Conservation (phyloP, 768 basidiomycete genomes). For the Macrolepiota fuliginosa region DNA sequence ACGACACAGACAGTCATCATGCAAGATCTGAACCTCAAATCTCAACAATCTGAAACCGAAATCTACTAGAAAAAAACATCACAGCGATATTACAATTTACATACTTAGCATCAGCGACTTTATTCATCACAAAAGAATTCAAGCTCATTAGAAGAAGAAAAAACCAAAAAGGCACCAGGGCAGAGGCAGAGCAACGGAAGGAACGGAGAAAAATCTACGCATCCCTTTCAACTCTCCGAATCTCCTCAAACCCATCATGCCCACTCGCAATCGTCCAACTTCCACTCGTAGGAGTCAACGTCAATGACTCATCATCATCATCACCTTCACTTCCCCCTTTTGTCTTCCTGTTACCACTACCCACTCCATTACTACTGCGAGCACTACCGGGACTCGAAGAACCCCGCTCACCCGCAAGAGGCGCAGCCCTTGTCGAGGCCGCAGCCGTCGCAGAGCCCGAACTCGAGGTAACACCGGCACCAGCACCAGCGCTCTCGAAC, state of each 20-base stretch:
- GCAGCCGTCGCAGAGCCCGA: background rate
- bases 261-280: slow-evolving; percentile 68
- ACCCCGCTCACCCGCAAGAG: background rate
- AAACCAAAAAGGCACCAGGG: background rate
- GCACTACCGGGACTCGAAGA: background rate
- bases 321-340: background rate
- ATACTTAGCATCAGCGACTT: background rate
- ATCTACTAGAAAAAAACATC: background rate
- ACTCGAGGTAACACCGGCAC: slow-evolving; percentile 31
- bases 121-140: background rate
- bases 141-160: background rate
- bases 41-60: background rate
- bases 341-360: background rate
- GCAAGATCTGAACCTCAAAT: too few species aligned
- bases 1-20: too few species aligned
- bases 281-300: slow-evolving; percentile 46
- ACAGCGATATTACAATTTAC: background rate
- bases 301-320: background rate
- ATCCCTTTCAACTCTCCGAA: slow-evolving; percentile 7
- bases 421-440: background rate
- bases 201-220: background rate
- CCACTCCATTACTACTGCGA: background rate
- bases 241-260: slow-evolving; percentile 14
- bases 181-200: background rate
- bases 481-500: slow-evolving; percentile 1